Evolutionary conservation across 257 asterid genomes (phyloP).

Genomic region (Salvia miltiorrhiza): DNA sequence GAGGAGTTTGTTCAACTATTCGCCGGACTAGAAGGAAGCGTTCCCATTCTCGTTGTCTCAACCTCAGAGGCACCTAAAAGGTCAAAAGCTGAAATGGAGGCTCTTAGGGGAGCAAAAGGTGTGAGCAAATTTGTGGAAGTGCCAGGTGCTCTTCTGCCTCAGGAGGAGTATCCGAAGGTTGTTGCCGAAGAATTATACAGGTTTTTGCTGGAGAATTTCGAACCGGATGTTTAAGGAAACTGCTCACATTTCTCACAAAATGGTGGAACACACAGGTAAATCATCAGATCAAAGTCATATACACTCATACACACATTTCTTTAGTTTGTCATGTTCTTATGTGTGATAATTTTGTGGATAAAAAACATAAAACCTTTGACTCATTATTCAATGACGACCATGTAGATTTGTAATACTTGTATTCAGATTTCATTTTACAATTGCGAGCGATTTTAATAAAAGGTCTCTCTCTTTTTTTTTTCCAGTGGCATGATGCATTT

Average conservation of each 20-base stretch:
- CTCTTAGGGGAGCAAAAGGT: slow-evolving; percentile 79
- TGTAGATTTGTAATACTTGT: neutral
- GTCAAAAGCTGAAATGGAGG: slow-evolving; percentile 97
- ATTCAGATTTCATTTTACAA: neutral
- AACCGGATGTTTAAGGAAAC: slow-evolving; percentile 27
- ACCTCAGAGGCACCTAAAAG: slow-evolving; percentile 71
- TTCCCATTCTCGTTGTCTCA: slow-evolving; percentile 71
- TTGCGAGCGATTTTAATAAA: neutral
- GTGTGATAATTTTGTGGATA: neutral
- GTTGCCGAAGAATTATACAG: slow-evolving; percentile 70
- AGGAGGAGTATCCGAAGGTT: slow-evolving; percentile 79
- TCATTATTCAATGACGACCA: too few relatives aligned
- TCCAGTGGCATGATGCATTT: neutral
- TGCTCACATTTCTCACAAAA: neutral
- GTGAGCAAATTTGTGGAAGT: slow-evolving; percentile 70
- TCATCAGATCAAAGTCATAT: neutral
- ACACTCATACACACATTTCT: neutral
- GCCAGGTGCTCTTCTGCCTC: slow-evolving; percentile 90
- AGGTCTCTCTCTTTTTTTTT: neutral
- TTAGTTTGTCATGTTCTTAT: neutral
- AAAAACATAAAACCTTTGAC: neutral
- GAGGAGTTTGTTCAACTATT: slow-evolving; percentile 77
- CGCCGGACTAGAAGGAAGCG: slow-evolving; percentile 49
- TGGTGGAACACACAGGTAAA: slow-evolving; percentile 30
- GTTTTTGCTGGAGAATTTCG: slow-evolving; percentile 58